phyloP scores from a whole-genome alignment of 768 basidiomycete species.

The Galerina sulciceps region DNA sequence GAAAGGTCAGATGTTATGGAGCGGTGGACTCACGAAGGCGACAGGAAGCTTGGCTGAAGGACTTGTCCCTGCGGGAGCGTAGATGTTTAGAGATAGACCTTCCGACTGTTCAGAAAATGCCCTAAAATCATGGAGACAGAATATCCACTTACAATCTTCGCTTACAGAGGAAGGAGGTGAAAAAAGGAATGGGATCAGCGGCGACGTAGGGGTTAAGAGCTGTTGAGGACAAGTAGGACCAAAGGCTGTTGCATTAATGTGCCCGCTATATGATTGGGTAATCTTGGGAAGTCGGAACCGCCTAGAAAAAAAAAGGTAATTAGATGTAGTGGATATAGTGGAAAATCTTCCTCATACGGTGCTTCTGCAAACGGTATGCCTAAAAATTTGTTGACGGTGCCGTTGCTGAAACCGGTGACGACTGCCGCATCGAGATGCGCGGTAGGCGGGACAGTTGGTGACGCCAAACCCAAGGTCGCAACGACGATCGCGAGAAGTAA shows the following conservation, averaged over 20 bases:
- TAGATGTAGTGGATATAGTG: not conserved
- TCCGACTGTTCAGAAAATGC: not conserved
- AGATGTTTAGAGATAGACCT: slow-evolving; percentile 49
- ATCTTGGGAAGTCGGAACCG: slow-evolving; percentile 46
- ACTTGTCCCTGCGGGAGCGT: slow-evolving; percentile 36
- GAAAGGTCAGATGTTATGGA: not conserved
- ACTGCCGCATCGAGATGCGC: slow-evolving; percentile 43
- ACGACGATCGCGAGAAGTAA: too few species aligned
- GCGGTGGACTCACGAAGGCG: slow-evolving; percentile 39
- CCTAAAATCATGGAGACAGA: not conserved
- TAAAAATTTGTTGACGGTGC: slow-evolving; percentile 39
- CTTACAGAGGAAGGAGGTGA: not conserved
- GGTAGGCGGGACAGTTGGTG: slow-evolving; percentile 23
- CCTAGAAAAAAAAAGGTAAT: slow-evolving; percentile 16
- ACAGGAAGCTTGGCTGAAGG: slow-evolving; percentile 46
- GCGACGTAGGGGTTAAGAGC: slow-evolving; percentile 15
- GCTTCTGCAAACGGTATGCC: slow-evolving; percentile 53
- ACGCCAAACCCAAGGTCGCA: not conserved
- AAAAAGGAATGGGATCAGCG: not conserved
- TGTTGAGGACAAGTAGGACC: slow-evolving; percentile 53
- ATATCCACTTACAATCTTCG: slow-evolving; percentile 15
- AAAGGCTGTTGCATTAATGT: slow-evolving; percentile 37
- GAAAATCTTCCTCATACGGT: slow-evolving; percentile 36
- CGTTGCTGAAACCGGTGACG: slow-evolving; percentile 39
- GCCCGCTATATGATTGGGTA: slow-evolving; percentile 35